Conservation (phyloP, 352 stramenopile species). For the Thalassiosira hispida region DNA sequence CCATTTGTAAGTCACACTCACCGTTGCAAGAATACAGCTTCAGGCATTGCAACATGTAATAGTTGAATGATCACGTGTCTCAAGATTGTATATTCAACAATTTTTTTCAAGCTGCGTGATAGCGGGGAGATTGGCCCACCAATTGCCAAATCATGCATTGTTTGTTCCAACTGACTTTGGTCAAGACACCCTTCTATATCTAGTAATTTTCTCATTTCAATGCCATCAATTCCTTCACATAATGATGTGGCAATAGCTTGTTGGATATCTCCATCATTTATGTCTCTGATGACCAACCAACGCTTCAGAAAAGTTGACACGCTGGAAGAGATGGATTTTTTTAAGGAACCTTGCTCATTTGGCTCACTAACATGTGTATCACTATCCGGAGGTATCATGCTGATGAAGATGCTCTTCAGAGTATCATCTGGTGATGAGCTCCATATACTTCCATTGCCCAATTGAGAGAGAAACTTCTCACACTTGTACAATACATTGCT, state of each 20-base stretch:
- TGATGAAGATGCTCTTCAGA: constrained; percentile 59
- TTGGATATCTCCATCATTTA: constrained; percentile 27
- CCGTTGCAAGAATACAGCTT: constrained; percentile 48
- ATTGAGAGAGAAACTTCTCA: constrained; percentile 29
- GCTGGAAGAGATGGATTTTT: constrained; percentile 10
- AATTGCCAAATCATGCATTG: constrained; percentile 24
- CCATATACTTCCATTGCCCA: constrained; percentile 50
- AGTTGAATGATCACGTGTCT: constrained; percentile 35
- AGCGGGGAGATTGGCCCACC: constrained; percentile 20
- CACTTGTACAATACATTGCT: constrained; percentile 18
- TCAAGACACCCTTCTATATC: constrained; percentile 17
- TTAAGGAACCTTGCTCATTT: not conserved
- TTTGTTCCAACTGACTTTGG: constrained; percentile 13
- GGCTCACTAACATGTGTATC: constrained; percentile 1
- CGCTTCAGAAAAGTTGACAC: constrained; percentile 26
- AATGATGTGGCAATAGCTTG: constrained; percentile 17
- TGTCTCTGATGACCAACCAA: constrained; percentile 23
- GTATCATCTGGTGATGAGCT: constrained; percentile 59
- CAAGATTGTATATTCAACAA: constrained; percentile 21
- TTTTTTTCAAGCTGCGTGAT: constrained; percentile 29
- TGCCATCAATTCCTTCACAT: constrained; percentile 13
- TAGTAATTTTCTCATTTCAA: constrained; percentile 35
- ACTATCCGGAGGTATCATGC: constrained; percentile 31
- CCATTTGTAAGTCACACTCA: no score
- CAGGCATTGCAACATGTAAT: constrained; percentile 42